phyloP scores from a whole-genome alignment of 805 yeast genomes.

The Yarrowia hollandica region DNA sequence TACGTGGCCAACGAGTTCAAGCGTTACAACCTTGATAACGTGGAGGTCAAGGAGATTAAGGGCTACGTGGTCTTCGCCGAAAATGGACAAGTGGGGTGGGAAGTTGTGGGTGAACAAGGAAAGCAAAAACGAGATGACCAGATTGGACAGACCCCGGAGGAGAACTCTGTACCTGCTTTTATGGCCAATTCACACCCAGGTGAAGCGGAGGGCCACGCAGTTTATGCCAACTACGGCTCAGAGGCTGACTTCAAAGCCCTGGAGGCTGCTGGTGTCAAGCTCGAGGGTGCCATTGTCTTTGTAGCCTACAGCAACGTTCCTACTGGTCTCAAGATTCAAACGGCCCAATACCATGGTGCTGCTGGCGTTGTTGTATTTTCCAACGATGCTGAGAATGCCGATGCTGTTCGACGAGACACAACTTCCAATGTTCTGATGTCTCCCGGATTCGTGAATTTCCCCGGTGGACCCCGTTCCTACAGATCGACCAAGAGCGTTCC shows the following conservation, averaged over 20 bases:
- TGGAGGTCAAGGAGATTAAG: conserved; percentile 53
- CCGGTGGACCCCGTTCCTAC: conserved; percentile 64
- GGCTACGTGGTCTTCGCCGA: conserved; percentile 70
- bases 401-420: conserved; percentile 50
- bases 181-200: conserved; percentile 70
- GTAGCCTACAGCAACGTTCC: conserved; percentile 55
- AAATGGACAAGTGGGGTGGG: conserved; percentile 35
- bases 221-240: conserved; percentile 71
- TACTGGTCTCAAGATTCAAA: conserved; percentile 52
- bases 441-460: conserved; percentile 78
- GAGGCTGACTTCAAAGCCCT: conserved; percentile 53
- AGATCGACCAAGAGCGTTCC: conserved; percentile 47
- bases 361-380: conserved; percentile 66
- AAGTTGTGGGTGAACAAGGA: conserved; percentile 38
- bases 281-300: conserved; percentile 56
- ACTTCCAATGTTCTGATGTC: conserved; percentile 50
- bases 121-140: conserved; percentile 42
- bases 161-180: conserved; percentile 45
- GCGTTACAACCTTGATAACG: conserved; percentile 55
- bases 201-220: conserved; percentile 51
- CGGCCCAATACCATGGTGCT: conserved; percentile 60
- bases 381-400: conserved; percentile 38
- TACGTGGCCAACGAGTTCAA: conserved; percentile 61
- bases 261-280: conserved; percentile 42
- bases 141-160: conserved; percentile 36